Base-by-base conservation (phyloP, 2,329 filamentous ascomycete genomes). In the Reticulascus tulasneorum region DNA sequence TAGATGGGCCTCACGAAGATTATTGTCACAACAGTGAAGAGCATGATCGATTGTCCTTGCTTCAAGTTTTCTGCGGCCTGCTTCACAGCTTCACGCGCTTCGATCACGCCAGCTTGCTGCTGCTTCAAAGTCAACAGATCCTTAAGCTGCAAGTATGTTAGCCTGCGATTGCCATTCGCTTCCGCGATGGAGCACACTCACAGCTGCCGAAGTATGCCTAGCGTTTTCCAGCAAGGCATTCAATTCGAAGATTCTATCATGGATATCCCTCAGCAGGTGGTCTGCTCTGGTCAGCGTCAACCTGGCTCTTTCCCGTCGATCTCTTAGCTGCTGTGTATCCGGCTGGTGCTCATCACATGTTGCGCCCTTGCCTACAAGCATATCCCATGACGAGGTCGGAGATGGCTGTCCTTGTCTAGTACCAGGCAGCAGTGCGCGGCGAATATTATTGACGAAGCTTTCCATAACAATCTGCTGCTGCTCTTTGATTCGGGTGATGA, bases 21-120 rank as follows among this genome's bases (percentile, higher is more conserved):
- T 25, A 71, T 68, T 0, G 67, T 70, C 1, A 69, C 61, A 3
- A 69, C 43, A 0, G 67, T 71, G 36, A 71, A 70, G 3, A 64
- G 50, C 58, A 71, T 64, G 33, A 71, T 63, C 2, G 64, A 58
- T 1, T 59, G 53, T 2, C 66, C 63, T 40, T 71, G 66, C 8
- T 53, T 56, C 6, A 63, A 56, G 1, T 56, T 62, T 30, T 69
- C 60, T 1, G 63, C 55, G 0, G 57, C 59, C 23, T 66, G 59
- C 18, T 53, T 57, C 9, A 64, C 50, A 0, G 66, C 53, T 12
- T 62, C 56, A 53, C 59, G 62, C 0, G 66, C 65, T 40, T 71
- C 63, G 5, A 69, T 54, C 1, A 70, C 60, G 24, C 61, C 59
- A 0, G 66, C 64, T 39, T 71, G 66, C 40, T 71, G 66, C 23